Conservation (phyloP, 1,284 basidiomycete genomes). For the Ustilago loliicola region DNA sequence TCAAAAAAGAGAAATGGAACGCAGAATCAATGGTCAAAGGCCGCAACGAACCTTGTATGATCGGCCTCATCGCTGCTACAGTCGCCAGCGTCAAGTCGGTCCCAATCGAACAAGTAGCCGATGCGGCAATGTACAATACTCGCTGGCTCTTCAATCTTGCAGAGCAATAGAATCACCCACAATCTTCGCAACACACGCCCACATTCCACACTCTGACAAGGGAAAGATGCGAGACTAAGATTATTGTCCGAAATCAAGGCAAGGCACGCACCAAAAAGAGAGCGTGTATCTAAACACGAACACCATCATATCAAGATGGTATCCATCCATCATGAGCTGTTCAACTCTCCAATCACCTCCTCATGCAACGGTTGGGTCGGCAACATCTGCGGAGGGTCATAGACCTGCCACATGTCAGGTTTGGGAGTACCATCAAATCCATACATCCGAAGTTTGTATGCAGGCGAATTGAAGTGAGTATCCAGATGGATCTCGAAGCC, state of each 20-base stretch:
- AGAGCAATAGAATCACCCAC: constrained; percentile 2
- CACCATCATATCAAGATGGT: background rate
- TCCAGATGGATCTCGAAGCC: constrained; percentile 54
- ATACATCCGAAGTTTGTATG: constrained; percentile 54
- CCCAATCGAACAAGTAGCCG: constrained; percentile 76
- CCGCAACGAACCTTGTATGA: constrained; percentile 82
- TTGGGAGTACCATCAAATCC: constrained; percentile 56
- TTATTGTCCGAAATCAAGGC: constrained; percentile 3
- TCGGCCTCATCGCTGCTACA: constrained; percentile 84
- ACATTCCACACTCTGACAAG: background rate
- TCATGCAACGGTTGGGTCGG: constrained; percentile 61
- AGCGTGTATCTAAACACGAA: background rate
- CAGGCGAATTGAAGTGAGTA: constrained; percentile 33
- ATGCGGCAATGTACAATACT: constrained; percentile 56
- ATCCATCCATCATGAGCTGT: constrained; percentile 11
- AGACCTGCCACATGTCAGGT: constrained; percentile 55
- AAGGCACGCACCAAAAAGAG: background rate
- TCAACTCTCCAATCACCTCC: constrained; percentile 46
- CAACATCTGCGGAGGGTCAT: constrained; percentile 65
- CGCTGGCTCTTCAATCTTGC: constrained; percentile 55
- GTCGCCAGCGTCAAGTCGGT: constrained; percentile 76
- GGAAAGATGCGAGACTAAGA: background rate
- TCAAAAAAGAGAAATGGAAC: constrained; percentile 78
- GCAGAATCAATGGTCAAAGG: constrained; percentile 81
- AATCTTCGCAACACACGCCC: background rate